These are phyloP conservation scores for Closterium sp. DNA, from an alignment of 139 green algal genomes.

Conservation along the genomic window DNA sequence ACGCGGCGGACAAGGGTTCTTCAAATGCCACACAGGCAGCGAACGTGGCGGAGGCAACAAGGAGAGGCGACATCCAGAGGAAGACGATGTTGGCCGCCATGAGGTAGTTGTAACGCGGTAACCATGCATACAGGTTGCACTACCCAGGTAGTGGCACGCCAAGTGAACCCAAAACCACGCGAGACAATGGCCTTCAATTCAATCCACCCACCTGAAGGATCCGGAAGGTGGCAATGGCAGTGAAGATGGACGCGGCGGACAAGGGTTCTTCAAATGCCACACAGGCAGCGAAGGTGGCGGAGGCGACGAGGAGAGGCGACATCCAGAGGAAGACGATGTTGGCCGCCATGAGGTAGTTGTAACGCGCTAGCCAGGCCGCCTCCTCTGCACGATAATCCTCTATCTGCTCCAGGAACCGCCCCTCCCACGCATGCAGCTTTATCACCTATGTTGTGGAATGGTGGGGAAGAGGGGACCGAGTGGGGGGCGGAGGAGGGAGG, in stretches of 20 bases:
- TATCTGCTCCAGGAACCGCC: no score
- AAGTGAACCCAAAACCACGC: no score
- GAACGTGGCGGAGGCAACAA: slow-evolving; percentile 23
- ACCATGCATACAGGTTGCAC: no score
- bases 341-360: slow-evolving; percentile 10
- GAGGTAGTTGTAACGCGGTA: background rate
- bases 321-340: slow-evolving; percentile 45
- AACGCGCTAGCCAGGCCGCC: background rate
- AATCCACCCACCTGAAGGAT: slow-evolving; percentile 13
- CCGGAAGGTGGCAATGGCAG: slow-evolving; percentile 35
- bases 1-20: background rate
- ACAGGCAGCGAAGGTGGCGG: slow-evolving; percentile 19
- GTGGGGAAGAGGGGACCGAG: background rate
- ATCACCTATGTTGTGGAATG: background rate
- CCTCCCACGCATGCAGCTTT: slow-evolving; percentile 8
- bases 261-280: background rate
- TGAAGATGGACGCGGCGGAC: slow-evolving; percentile 3
- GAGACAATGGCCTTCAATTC: no score
- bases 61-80: no score
- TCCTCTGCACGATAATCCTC: background rate
- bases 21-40: background rate
- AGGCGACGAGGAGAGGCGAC: slow-evolving; percentile 23
- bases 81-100: no score
- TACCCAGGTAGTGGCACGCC: no score
- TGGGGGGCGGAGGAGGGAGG: background rate